These are phyloP conservation scores for Phytophthora parvispora DNA, from an alignment of 352 stramenopile genomes.

Conservation along the genomic window DNA sequence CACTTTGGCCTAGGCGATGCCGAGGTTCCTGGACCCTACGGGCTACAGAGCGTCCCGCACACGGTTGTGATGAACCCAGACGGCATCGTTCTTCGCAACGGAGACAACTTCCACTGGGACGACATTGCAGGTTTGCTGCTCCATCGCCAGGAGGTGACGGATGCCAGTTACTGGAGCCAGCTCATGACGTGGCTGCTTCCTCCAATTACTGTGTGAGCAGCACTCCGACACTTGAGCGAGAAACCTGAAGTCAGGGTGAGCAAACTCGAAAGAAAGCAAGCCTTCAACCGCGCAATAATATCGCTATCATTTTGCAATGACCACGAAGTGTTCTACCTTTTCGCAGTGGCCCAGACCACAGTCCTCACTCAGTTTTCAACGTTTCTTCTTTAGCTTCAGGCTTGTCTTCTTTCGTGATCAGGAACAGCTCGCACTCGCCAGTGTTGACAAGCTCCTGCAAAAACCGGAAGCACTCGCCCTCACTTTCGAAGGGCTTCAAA, in stretches of 20 bases:
- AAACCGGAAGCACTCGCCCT: slow-evolving; percentile 60
- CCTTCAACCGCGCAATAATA: not conserved
- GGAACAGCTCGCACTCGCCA: slow-evolving; percentile 80
- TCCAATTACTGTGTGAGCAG: slow-evolving; percentile 16
- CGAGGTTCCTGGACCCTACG: slow-evolving; percentile 65
- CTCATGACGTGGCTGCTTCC: slow-evolving; percentile 40
- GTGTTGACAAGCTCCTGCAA: slow-evolving; percentile 76
- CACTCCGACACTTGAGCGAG: too few relatives aligned
- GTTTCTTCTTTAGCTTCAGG: not conserved
- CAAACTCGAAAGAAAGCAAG: not conserved
- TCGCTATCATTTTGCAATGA: not conserved
- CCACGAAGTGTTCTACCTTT: too few relatives aligned
- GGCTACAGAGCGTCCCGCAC: slow-evolving; percentile 58
- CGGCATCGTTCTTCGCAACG: slow-evolving; percentile 58
- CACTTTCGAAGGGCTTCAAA: slow-evolving; percentile 55
- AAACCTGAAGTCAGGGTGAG: too few relatives aligned
- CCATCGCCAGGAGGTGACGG: slow-evolving; percentile 47
- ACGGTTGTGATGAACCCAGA: slow-evolving; percentile 59
- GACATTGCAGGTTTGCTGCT: slow-evolving; percentile 61
- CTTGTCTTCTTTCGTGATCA: slow-evolving; percentile 36
- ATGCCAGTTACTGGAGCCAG: slow-evolving; percentile 13
- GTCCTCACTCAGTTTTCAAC: not conserved
- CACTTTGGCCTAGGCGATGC: slow-evolving; percentile 54
- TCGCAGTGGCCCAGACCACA: too few relatives aligned
- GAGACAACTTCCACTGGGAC: slow-evolving; percentile 71